These are phyloP conservation scores for Aspergillus pseudoviridinutans DNA, from an alignment of 2,329 filamentous ascomycete genomes.

Conservation along the genomic window DNA sequence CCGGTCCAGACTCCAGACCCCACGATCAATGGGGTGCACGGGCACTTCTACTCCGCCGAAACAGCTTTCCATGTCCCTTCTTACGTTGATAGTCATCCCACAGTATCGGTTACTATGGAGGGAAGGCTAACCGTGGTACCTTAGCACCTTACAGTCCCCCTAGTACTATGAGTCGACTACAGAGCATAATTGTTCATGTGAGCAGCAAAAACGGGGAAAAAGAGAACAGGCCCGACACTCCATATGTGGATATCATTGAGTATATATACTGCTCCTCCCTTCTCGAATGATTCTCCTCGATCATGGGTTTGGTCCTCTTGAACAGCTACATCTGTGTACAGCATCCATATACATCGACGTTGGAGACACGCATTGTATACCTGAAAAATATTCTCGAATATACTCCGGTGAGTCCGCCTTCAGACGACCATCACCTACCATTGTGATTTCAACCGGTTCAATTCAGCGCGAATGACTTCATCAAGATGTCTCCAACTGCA, in stretches of 20 bases:
- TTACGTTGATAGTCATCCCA: neutral
- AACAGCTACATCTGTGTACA: no score
- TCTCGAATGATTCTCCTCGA: neutral
- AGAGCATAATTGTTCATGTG: conserved; percentile 26
- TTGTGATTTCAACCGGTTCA: no score
- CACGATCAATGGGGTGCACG: neutral
- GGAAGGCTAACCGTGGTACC: neutral
- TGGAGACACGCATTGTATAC: no score
- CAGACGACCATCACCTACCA: no score
- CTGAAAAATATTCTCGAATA: no score
- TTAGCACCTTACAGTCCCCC: neutral
- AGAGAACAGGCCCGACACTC: conserved; percentile 5
- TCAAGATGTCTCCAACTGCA: no score
- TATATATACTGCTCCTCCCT: neutral
- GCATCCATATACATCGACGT: no score
- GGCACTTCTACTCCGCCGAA: no score
- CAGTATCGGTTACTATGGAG: neutral
- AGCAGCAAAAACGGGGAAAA: conserved; percentile 22
- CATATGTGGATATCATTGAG: neutral
- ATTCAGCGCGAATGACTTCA: no score
- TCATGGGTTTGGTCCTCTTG: neutral
- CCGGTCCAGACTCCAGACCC: neutral
- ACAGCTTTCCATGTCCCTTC: no score
- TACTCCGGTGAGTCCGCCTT: no score
- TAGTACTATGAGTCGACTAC: conserved; percentile 11